Conservation (phyloP, 2,329 filamentous ascomycete genomes). For the Pyricularia pennisetigena region DNA sequence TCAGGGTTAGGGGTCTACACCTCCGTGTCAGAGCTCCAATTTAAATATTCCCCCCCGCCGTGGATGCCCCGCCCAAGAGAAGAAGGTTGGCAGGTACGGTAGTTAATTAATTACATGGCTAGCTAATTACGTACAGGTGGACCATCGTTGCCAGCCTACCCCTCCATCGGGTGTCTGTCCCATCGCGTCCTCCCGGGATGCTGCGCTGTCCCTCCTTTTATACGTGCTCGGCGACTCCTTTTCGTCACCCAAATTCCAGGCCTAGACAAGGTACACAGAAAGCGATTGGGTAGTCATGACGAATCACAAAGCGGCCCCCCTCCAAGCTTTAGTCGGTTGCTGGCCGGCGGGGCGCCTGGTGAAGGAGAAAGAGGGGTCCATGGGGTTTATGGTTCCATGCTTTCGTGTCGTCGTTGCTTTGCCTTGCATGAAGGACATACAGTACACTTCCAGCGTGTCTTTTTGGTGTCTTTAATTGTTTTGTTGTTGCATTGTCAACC, state of each 20-base stretch:
- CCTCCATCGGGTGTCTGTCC: background rate
- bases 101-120: no score
- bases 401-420: background rate
- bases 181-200: background rate
- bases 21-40: background rate
- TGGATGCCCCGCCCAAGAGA: background rate
- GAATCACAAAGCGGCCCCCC: background rate
- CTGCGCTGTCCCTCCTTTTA: background rate
- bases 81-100: background rate
- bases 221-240: background rate
- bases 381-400: background rate
- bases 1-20: background rate
- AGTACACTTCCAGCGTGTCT: background rate
- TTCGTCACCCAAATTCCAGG: background rate
- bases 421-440: background rate
- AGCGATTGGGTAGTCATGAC: background rate
- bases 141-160: background rate
- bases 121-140: background rate
- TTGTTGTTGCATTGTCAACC: background rate
- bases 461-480: background rate
- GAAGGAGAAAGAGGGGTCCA: background rate
- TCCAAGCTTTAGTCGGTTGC: background rate
- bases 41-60: background rate
- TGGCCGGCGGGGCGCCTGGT: background rate
- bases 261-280: background rate